These are phyloP conservation scores for Pseudogymnoascus sp. DNA, from an alignment of 2,329 filamentous ascomycete genomes.

Conservation along the genomic window DNA sequence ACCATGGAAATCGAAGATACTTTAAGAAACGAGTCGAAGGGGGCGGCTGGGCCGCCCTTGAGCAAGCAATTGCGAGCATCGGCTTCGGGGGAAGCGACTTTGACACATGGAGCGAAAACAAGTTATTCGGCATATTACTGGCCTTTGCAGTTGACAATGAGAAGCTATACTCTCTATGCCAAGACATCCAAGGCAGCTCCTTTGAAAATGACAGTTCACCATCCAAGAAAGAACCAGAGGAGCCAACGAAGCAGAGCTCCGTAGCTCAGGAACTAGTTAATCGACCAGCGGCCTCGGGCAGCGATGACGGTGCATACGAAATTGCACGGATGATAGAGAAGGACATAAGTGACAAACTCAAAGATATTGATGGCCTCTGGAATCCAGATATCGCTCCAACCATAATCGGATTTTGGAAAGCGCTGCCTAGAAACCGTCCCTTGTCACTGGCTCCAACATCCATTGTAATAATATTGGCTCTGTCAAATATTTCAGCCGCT, in stretches of 20 bases:
- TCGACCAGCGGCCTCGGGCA: neutral
- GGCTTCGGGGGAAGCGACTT: conserved; percentile 58
- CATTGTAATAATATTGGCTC: conserved; percentile 50
- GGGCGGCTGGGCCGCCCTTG: conserved; percentile 71
- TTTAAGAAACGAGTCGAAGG: conserved; percentile 71
- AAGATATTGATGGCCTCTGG: conserved; percentile 46
- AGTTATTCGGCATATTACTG: conserved; percentile 76
- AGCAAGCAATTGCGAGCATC: conserved; percentile 64
- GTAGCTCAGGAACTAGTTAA: neutral
- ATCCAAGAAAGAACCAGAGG: neutral
- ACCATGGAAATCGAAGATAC: conserved; percentile 81
- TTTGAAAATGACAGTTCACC: neutral
- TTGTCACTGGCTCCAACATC: conserved; percentile 46
- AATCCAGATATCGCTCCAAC: conserved; percentile 58
- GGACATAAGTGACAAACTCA: conserved; percentile 44
- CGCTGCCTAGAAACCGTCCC: conserved; percentile 45
- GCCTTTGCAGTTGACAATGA: conserved; percentile 77
- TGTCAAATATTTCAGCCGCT: conserved; percentile 45
- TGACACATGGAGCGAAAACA: conserved; percentile 61
- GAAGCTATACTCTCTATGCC: conserved; percentile 63
- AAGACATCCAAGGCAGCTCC: conserved; percentile 29
- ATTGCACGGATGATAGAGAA: conserved; percentile 25
- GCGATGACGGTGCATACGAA: conserved; percentile 20
- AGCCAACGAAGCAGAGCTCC: neutral
- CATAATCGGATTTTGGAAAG: conserved; percentile 58